These are phyloP conservation scores for Krasilnikovozyma curviuscula DNA, from an alignment of 768 basidiomycete species.

Conservation along the genomic window DNA sequence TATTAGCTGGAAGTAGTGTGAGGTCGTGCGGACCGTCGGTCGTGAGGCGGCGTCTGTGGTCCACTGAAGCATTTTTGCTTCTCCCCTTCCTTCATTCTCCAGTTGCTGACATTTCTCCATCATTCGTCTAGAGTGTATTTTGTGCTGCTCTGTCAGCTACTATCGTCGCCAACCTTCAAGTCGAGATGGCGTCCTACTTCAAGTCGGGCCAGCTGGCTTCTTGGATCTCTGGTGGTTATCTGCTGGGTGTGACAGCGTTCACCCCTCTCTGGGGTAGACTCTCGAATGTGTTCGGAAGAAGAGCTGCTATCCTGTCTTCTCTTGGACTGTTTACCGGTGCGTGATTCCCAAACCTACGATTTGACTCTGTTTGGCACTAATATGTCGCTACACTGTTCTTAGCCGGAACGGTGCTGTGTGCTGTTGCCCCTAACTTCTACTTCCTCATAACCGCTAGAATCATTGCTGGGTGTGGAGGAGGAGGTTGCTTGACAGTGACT, in stretches of 20 bases:
- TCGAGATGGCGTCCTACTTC: slow-evolving; percentile 21
- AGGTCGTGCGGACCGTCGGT: too few species aligned
- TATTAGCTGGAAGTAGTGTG: too few species aligned
- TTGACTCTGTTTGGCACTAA: not conserved
- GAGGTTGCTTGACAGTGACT: slow-evolving; percentile 19
- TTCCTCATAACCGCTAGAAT: slow-evolving; percentile 15
- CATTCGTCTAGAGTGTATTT: slow-evolving; percentile 15
- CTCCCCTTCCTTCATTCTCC: too few species aligned
- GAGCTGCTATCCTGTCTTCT: slow-evolving; percentile 16
- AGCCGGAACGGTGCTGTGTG: slow-evolving; percentile 15
- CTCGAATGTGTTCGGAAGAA: slow-evolving; percentile 15
- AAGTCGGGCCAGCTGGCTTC: slow-evolving; percentile 16
- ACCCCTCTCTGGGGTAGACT: slow-evolving; percentile 20
- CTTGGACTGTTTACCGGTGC: slow-evolving; percentile 13
- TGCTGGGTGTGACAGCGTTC: slow-evolving; percentile 19
- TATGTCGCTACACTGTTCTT: not conserved
- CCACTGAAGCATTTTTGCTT: too few species aligned
- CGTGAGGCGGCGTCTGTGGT: too few species aligned
- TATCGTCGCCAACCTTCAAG: slow-evolving; percentile 19
- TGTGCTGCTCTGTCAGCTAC: slow-evolving; percentile 17
- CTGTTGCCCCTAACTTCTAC: slow-evolving; percentile 15
- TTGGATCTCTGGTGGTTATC: slow-evolving; percentile 19
- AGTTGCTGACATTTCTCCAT: not conserved
- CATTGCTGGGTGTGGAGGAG: slow-evolving; percentile 17
- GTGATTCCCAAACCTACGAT: not conserved